Base-by-base conservation (phyloP, 2,329 filamentous ascomycete species). In the Colletotrichum euphorbiae region DNA sequence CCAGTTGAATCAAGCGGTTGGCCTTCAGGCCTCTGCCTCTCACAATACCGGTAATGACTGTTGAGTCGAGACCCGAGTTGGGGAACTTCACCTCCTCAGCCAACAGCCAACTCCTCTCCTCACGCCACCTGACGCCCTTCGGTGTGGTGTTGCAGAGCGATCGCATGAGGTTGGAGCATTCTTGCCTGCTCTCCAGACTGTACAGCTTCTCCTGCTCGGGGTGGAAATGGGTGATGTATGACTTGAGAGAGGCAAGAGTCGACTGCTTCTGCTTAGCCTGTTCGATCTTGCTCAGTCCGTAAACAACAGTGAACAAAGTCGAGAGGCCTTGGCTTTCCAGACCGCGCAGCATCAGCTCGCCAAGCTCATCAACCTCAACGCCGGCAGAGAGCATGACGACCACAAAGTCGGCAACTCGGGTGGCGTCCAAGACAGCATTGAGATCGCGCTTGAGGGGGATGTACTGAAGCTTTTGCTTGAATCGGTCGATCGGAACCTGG, bases 311-410 rank as follows among this genome's bases (percentile, higher is more conserved):
- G 75, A 97, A 89, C n/a, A 97, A 87, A 21, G 94, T 98, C 1
- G 95, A 97, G 72, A 99, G 89, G 74, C 96, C 96, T 81, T 99
- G 96, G 73, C 93, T 93, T 81, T 98, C 94, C 36, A 98, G 90
- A 54, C 92, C 91, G 73, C 93, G 89, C 70, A 99, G 83, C 66
- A 98, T 90, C 73, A 93, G 82, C 80, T 98, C 94, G 71, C 94
- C 95, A 45, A 94, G 81, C 56, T 90, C 87, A 74, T 98, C 95
- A 6, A 97, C 92, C 78, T 97, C 93, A 69, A 93, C 87, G 50
- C 91, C 87, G 19, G 94, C 90, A 3, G 94, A 97, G 3, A 99
- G 81, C 13, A 97, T 84, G 69, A 98, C 89, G 7, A 98, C 80
- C 12, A 99, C 92, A 77, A 97, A 98, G 78, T 99, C 96, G 42